These are phyloP conservation scores for Ramaria rubella DNA, from an alignment of 768 basidiomycete species.

Conservation along the genomic window DNA sequence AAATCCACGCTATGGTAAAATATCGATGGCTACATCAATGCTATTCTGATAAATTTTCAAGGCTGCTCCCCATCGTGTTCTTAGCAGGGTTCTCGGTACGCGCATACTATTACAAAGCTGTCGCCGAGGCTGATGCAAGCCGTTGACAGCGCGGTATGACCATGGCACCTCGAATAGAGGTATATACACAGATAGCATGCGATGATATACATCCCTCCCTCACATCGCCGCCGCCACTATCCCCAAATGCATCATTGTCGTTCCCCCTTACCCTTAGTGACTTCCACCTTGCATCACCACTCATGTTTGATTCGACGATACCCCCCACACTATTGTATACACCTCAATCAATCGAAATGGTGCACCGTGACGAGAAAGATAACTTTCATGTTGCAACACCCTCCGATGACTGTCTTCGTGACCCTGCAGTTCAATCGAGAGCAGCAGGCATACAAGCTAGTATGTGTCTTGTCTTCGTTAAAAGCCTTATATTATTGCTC, in stretches of 20 bases:
- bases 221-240: constrained; percentile 30
- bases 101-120: not conserved
- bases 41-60: not conserved
- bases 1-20: constrained; percentile 1
- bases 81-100: constrained; percentile 2
- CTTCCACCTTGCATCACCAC: constrained; percentile 10
- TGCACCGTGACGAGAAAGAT: constrained; percentile 12
- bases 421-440: constrained; percentile 57
- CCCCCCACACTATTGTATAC: not conserved
- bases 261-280: constrained; percentile 9
- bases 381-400: constrained; percentile 22
- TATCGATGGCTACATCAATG: not conserved
- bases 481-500: not conserved
- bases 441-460: constrained; percentile 69
- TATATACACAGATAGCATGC: constrained; percentile 75
- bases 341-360: not conserved
- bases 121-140: not conserved
- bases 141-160: constrained; percentile 66
- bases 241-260: not conserved
- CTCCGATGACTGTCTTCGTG: constrained; percentile 30
- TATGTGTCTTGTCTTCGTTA: not conserved
- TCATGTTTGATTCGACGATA: not conserved
- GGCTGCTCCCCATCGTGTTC: constrained; percentile 6
- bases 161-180: constrained; percentile 69
- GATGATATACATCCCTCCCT: constrained; percentile 36